Evolutionary conservation across 2,329 filamentous ascomycete genomes (phyloP).

Genomic region (Blumeria graminis): DNA sequence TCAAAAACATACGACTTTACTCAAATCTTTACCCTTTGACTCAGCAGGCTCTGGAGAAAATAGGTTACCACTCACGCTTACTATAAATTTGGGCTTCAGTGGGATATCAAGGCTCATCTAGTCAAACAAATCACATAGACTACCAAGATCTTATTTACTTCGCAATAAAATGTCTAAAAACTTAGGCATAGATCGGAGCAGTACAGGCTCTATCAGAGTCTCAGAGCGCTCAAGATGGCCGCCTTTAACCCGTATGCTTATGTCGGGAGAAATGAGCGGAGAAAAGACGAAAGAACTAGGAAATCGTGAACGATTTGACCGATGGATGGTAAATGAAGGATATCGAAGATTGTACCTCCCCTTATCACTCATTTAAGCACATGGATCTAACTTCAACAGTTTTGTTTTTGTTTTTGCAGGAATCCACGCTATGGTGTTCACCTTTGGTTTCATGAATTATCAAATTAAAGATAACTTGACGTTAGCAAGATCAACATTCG

Average conservation of each 20-base stretch:
- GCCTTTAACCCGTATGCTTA: constrained; percentile 56
- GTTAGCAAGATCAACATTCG: constrained; percentile 40
- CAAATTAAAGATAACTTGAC: constrained; percentile 52
- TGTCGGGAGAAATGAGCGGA: constrained; percentile 61
- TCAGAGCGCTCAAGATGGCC: constrained; percentile 62
- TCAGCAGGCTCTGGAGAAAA: no score
- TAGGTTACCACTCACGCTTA: no score
- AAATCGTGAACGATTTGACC: constrained; percentile 47
- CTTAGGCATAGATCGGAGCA: no score
- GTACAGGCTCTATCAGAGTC: no score
- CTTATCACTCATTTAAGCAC: constrained; percentile 1
- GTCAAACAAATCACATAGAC: no score
- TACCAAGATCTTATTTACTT: no score
- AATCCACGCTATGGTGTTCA: constrained; percentile 52
- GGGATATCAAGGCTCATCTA: no score
- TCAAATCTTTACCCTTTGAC: no score
- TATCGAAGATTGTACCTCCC: constrained; percentile 49
- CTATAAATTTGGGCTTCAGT: no score
- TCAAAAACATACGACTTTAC: no score
- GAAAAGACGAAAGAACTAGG: constrained; percentile 45
- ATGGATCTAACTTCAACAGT: constrained; percentile 19
- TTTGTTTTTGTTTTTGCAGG: constrained; percentile 56
- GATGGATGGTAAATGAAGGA: constrained; percentile 79
- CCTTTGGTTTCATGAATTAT: constrained; percentile 61
- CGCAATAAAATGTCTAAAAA: no score